Evolutionary conservation across 371 early-diverging fungal genomes (phyloP), one percentile per base, ranked within the genome.

Genomic region (Mortierella sp.): DNA sequence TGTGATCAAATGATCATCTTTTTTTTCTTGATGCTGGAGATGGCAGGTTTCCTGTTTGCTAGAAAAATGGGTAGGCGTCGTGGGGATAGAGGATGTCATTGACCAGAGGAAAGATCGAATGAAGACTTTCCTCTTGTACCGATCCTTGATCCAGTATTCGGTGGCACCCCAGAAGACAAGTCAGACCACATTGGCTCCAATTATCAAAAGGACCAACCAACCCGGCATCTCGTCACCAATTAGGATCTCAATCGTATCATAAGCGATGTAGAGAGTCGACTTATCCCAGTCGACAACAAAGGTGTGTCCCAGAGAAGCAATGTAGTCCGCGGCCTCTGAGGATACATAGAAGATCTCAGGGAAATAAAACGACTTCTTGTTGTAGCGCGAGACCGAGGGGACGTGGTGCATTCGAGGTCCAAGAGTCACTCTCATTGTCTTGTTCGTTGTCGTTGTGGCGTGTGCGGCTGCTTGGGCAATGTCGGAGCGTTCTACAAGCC

Each of bases 401-500:
- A 55, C 24, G n/a, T 55, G 55, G 11, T 55, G 55, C 10, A 55
- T 71, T 68, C 60, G 77, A 77, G 21, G 38, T 77, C 10, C 72
- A 21, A 55, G 35, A 35, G n/a, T 21, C 1, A 3, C 56, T 2
- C 48, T 71, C 24, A 27, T 48, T 1, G 29, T 56, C 35, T 1
- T 71, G 12, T 2, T 27, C 48, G 32, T 29, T 10, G 7, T 71
- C 5, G 46, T 46, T 11, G 14, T 32, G 8, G 14, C 71, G 2
- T 60, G 38, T 11, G 44, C 24, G 2, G 0, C 29, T 24, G 18
- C 56, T 41, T 70, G 72, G 46, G 56, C 1, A 0, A 4, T 54
- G 38, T 70, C 63, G 8, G 46, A 58, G 24, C 14, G 21, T 16
- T 7, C 43, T 56, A 35, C 71, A 18, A 38, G 3, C 0, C 48